These are phyloP conservation scores for Rhypophila decipiens DNA, from an alignment of 495 filamentous ascomycete genomes.

Conservation along the genomic window DNA sequence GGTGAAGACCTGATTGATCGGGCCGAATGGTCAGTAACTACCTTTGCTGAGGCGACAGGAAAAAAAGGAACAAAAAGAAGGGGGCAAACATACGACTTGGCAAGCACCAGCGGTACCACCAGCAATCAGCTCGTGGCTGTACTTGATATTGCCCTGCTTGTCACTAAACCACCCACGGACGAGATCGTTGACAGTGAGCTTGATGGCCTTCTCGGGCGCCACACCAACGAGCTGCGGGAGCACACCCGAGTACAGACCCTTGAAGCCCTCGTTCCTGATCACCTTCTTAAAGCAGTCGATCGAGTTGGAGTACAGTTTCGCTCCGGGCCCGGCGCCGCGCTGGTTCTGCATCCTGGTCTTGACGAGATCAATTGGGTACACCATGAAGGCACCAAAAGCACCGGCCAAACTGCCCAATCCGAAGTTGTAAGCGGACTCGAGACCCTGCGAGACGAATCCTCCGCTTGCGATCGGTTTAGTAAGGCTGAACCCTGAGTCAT, in stretches of 20 bases:
- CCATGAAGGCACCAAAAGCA: slow-evolving; percentile 97
- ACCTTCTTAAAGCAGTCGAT: slow-evolving; percentile 90
- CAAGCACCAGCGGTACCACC: slow-evolving; percentile 89
- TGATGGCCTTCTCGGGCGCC: slow-evolving; percentile 97
- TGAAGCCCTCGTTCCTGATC: slow-evolving; percentile 82
- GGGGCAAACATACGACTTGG: slow-evolving; percentile 73
- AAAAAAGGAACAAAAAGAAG: neutral
- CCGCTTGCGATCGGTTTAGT: slow-evolving; percentile 32
- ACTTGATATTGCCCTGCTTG: slow-evolving; percentile 67
- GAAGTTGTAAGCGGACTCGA: slow-evolving; percentile 86
- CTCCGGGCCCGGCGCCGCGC: slow-evolving; percentile 68
- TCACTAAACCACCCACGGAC: slow-evolving; percentile 73
- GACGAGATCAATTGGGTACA: slow-evolving; percentile 96
- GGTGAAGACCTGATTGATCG: slow-evolving; percentile 92
- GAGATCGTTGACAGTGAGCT: slow-evolving; percentile 94
- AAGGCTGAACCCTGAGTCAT: slow-evolving; percentile 28
- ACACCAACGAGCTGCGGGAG: slow-evolving; percentile 93
- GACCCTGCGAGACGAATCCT: slow-evolving; percentile 50
- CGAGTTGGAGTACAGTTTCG: slow-evolving; percentile 92
- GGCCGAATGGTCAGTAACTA: slow-evolving; percentile 9
- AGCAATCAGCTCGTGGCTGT: slow-evolving; percentile 68
- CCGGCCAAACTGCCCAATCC: slow-evolving; percentile 81
- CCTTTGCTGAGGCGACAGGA: slow-evolving; percentile 1
- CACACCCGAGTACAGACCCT: slow-evolving; percentile 87
- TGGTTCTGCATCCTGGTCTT: slow-evolving; percentile 99